Evolutionary conservation across 2,329 filamentous ascomycete species (phyloP), one percentile per base, ranked within the genome.

Genomic region (Aspergillus sp.): DNA sequence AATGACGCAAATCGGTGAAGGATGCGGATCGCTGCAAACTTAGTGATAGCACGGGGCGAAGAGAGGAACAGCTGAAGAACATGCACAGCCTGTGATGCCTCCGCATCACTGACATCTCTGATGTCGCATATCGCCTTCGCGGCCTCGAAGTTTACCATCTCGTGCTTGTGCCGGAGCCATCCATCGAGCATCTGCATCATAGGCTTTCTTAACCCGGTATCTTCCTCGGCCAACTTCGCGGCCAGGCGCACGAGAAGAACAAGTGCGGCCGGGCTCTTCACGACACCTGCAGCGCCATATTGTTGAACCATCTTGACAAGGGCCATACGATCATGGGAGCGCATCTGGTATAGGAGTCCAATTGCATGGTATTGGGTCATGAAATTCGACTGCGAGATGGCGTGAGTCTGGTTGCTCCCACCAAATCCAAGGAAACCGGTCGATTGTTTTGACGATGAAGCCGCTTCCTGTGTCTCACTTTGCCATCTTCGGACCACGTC

Each of bases 231-330:
- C 62, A 99, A 82, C 80, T 96, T 95, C 43, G 93, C 91, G 35
- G 95, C 95, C 64, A 99, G 80, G 66, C 95, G 86, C 55, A 99
- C 95, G 27, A 99, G 84, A 85, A 99, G 88, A 51, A 99, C 86
- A 58, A 93, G 89, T 35, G 93, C 95, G 59, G 93, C 91, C 19
- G 95, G 92, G 76, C 90, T 97, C 86, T 97, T 98, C 62, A 98
- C 89, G 11, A 91, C 91, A 58, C 95, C 95, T 15, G 92, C 86
- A 53, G 89, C 88, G 52, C 92, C 92, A 73, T 97, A 98, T 76
- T 99, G 95, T 80, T 99, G 95, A n/a, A 99, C 93, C 95, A 99
- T 98, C 84, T 99, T 99, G 60, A 98, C 93, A 68, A 99, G 80
- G 21, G 95, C 93, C 95, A 99, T 99, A 69, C 95, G 87, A 76